A percentile compares a stretch with the other conserved stretches of the same genome.
Evolutionary conservation across 164 flowering plant species (phyloP).

Genomic region (Brasenia schreberi): DNA sequence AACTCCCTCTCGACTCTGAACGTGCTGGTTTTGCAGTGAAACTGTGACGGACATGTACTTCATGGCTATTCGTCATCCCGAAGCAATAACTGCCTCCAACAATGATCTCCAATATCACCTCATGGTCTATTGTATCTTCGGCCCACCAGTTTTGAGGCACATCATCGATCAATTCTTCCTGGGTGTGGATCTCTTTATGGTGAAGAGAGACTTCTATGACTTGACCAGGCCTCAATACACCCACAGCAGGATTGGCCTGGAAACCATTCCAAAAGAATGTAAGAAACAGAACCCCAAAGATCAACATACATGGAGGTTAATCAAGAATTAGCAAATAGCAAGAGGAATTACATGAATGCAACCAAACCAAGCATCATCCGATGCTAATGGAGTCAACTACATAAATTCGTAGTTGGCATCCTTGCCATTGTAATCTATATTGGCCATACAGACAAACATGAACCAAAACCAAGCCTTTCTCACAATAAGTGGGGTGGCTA

Average conservation of each 20-base stretch:
- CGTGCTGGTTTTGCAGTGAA: constrained; percentile 30
- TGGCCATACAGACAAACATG: too few species aligned
- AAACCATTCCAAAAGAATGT: not conserved
- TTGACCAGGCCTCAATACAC: constrained; percentile 58
- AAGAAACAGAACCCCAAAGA: too few species aligned
- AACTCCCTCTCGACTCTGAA: constrained; percentile 20
- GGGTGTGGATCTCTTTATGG: constrained; percentile 51
- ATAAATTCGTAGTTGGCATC: too few species aligned
- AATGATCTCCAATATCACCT: constrained; percentile 36
- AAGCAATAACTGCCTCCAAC: constrained; percentile 41
- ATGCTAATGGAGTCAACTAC: too few species aligned
- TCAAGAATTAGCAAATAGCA: too few species aligned
- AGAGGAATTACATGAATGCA: too few species aligned
- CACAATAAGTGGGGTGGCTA: too few species aligned
- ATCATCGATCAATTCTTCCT: constrained; percentile 69
- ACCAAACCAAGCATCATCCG: too few species aligned
- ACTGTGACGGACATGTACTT: constrained; percentile 46
- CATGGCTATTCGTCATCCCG: constrained; percentile 30
- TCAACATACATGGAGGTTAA: too few species aligned
- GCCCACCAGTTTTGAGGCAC: constrained; percentile 79
- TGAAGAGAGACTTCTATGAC: constrained; percentile 51
- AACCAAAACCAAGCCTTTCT: too few species aligned
- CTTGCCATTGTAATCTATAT: too few species aligned
- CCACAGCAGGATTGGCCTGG: constrained; percentile 81
- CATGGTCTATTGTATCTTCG: constrained; percentile 87